Conservation (phyloP, 176 grass and related monocot genomes). For the Hordeum vulgare region DNA sequence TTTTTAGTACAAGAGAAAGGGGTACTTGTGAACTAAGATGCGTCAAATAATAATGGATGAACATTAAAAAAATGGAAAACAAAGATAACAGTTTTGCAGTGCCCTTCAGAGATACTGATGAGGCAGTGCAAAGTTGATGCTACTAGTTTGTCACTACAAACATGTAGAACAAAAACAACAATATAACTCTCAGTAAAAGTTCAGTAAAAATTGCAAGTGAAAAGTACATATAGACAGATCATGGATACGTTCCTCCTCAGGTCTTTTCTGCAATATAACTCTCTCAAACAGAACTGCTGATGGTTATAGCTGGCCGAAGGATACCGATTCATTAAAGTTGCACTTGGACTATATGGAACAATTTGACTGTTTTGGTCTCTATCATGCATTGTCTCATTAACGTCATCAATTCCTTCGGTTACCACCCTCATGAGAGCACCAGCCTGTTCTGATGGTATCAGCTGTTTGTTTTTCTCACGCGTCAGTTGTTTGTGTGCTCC, state of each 20-base stretch:
- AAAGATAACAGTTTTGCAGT: neutral
- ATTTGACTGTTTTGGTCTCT: constrained; percentile 37
- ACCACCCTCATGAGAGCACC: constrained; percentile 13
- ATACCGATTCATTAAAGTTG: constrained; percentile 15
- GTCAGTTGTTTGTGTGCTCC: neutral
- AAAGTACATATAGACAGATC: constrained; percentile 49
- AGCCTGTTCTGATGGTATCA: constrained; percentile 9
- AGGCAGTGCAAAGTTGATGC: neutral
- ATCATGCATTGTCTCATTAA: constrained; percentile 25
- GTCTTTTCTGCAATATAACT: constrained; percentile 66
- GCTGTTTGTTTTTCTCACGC: constrained; percentile 11
- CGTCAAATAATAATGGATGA: neutral
- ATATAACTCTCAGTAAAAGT: neutral
- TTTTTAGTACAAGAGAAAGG: neutral
- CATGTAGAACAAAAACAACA: constrained; percentile 1
- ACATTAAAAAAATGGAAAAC: neutral
- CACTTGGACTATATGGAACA: constrained; percentile 42
- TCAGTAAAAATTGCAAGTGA: neutral
- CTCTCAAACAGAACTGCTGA: constrained; percentile 52
- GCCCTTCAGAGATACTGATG: neutral
- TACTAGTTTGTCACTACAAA: neutral
- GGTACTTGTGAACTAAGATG: neutral
- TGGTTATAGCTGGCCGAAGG: constrained; percentile 48
- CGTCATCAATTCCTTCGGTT: constrained; percentile 1
- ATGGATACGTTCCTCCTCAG: constrained; percentile 52